A percentile compares a stretch with the other conserved stretches of the same genome.
Evolutionary conservation across 2,329 filamentous ascomycete genomes (phyloP).

Genomic region (Monilinia polystroma): DNA sequence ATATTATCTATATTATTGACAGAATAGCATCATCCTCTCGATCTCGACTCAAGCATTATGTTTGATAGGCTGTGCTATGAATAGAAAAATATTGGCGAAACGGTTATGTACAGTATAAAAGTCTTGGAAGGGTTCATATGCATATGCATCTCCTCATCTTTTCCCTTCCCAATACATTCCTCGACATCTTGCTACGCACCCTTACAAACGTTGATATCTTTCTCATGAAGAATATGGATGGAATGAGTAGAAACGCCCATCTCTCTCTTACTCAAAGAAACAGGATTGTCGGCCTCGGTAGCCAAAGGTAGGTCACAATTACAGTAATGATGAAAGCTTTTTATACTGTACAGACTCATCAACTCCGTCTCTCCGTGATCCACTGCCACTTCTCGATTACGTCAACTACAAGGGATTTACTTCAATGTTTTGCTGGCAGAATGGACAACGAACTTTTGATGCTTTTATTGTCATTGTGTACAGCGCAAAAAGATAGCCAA

Average conservation of each 20-base stretch:
- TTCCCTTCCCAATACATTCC: neutral
- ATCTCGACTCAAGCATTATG: too few species aligned
- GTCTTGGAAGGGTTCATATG: neutral
- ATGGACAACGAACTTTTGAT: constrained; percentile 11
- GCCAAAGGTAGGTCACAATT: neutral
- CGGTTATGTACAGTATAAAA: neutral
- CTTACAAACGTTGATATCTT: neutral
- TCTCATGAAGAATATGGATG: neutral
- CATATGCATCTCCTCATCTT: neutral
- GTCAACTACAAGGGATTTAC: constrained; percentile 12
- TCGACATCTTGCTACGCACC: neutral
- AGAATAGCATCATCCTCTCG: too few species aligned
- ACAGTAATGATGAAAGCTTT: neutral
- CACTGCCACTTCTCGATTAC: constrained; percentile 14
- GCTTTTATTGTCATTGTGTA: neutral
- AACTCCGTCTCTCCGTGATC: constrained; percentile 1
- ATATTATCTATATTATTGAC: too few species aligned
- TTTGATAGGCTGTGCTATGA: neutral
- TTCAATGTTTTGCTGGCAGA: constrained; percentile 7
- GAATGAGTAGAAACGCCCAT: neutral
- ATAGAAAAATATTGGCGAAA: neutral
- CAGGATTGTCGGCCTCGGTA: neutral
- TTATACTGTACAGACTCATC: neutral
- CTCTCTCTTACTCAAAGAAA: neutral
- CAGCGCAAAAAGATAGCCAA: neutral